Base-by-base conservation (phyloP, 2,329 filamentous ascomycete species). In the Raffaelea deltoideospora region DNA sequence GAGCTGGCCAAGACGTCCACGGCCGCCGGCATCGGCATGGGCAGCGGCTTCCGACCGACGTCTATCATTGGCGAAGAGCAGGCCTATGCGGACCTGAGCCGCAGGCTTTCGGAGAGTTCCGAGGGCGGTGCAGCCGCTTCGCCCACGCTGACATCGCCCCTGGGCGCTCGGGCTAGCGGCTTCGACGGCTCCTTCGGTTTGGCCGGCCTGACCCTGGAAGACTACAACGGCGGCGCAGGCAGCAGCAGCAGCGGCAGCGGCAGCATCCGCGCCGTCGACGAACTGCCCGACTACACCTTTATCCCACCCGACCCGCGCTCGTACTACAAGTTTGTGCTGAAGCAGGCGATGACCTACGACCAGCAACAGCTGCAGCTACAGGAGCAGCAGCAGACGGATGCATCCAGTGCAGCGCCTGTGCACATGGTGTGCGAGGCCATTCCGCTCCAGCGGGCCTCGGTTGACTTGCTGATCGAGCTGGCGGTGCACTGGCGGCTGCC, bases 401-500 rank as follows among this genome's bases (percentile, higher is more conserved):
- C n/a, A n/a, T n/a, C n/a, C n/a, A n/a, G n/a, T n/a, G n/a, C n/a
- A 17, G 40, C 24, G n/a, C n/a, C 38, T 5, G 41, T 15, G 2
- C n/a, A 11, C 14, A 15, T 33, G 9, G 32, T 46, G 14, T 41
- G 34, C 14, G 40, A 40, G 29, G 41, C 41, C 0, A 39, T 41
- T 60, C 67, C 70, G 13, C 57, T 80, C n/a, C 90, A 85, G 1
- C 83, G 79, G 48, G 73, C 81, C 43, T 90, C 85, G 3, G 69
- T 75, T 34, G 86, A 95, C 38, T 63, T 98, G 32, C 59, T 98
- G 43, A 81, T 79, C 41, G 88, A 96, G 54, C 68, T 95, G 39
- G 83, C 79, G 41, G 63, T 85, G 43, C 76, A 87, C 49, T 98
- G 90, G 90, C 78, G 90, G 34, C 69, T 98, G 43, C 86, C 88